phyloP scores from a whole-genome alignment of 164 flowering plant species.

The Berberis vulgaris region DNA sequence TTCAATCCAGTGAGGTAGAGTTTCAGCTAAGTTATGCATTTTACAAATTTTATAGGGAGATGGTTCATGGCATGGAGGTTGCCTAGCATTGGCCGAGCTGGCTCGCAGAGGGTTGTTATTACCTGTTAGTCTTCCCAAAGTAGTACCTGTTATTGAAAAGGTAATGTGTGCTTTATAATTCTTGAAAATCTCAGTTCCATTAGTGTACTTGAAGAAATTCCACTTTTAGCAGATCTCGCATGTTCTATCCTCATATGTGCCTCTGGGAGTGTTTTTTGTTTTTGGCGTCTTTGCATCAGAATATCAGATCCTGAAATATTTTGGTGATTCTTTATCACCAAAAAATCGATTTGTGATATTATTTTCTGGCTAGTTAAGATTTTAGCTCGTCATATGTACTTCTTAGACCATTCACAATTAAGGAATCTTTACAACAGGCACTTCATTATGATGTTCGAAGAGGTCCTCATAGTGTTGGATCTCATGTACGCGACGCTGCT shows the following conservation, averaged over 20 bases:
- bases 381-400: too few relatives aligned
- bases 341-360: too few relatives aligned
- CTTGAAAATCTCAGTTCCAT: too few relatives aligned
- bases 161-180: slow-evolving; percentile 19
- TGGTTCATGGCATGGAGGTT: slow-evolving; percentile 99
- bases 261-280: too few relatives aligned
- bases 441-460: slow-evolving; percentile 91
- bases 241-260: too few relatives aligned
- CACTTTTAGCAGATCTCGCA: too few relatives aligned
- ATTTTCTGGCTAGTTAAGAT: too few relatives aligned
- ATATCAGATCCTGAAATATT: too few relatives aligned
- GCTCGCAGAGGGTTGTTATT: slow-evolving; percentile 93
- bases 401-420: too few relatives aligned
- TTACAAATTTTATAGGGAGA: slow-evolving; percentile 57
- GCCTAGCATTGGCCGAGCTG: slow-evolving; percentile 93
- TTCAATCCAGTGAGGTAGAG: background rate
- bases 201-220: too few relatives aligned
- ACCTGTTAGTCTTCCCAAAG: slow-evolving; percentile 79
- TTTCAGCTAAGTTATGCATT: background rate
- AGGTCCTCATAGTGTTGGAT: slow-evolving; percentile 97
- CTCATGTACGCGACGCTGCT: slow-evolving; percentile 99
- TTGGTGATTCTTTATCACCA: too few relatives aligned
- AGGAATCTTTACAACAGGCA: slow-evolving; percentile 42
- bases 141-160: slow-evolving; percentile 81
- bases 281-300: too few relatives aligned